Evolutionary conservation across 768 basidiomycete species (phyloP).

Genomic region (Boletus sensibilis): DNA sequence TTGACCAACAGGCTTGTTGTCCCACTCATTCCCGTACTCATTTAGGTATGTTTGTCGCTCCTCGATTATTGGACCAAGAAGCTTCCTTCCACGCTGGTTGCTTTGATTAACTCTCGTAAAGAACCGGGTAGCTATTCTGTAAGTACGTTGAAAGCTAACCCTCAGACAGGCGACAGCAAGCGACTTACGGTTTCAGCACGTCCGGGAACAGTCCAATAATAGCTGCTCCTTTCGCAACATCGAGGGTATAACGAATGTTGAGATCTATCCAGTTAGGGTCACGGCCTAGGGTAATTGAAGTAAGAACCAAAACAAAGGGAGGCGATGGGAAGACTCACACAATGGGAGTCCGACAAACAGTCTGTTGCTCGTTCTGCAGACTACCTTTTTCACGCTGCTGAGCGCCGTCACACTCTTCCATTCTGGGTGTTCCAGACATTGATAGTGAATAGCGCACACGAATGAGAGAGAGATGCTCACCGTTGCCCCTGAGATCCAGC

Average conservation of each 20-base stretch:
- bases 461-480: not conserved
- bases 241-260: slow-evolving; percentile 30
- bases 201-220: slow-evolving; percentile 33
- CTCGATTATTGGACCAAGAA: slow-evolving; percentile 31
- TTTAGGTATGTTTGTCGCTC: slow-evolving; percentile 24
- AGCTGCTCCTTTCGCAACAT: slow-evolving; percentile 19
- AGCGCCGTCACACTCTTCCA: slow-evolving; percentile 37
- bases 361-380: slow-evolving; percentile 42
- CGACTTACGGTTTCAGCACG: not conserved
- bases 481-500: slow-evolving; percentile 24
- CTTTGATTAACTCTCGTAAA: slow-evolving; percentile 5
- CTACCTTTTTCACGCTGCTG: slow-evolving; percentile 1
- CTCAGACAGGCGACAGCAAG: not conserved
- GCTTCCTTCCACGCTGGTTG: slow-evolving; percentile 4
- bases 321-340: slow-evolving; percentile 29
- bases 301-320: not conserved
- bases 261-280: slow-evolving; percentile 35
- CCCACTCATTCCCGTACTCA: slow-evolving; percentile 27
- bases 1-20: slow-evolving; percentile 30
- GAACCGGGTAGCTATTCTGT: slow-evolving; percentile 2
- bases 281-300: slow-evolving; percentile 36
- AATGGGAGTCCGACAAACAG: slow-evolving; percentile 49
- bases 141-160: not conserved
- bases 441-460: not conserved
- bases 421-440: slow-evolving; percentile 26